A percentile compares a stretch with the other conserved stretches of the same genome.
Conservation (phyloP, 169 alveolate species). For the Babesia ovis region DNA sequence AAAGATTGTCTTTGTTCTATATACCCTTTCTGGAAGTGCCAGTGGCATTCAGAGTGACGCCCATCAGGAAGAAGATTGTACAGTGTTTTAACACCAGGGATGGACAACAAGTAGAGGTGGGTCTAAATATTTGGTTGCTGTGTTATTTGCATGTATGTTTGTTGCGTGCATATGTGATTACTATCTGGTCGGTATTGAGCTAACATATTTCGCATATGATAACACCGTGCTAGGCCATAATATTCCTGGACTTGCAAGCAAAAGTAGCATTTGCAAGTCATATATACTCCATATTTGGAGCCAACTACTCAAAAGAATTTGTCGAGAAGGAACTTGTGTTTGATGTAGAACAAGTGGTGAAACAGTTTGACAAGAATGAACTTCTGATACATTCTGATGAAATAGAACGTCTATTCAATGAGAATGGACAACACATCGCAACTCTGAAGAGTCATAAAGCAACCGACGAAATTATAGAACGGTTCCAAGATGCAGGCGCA, state of each 20-base stretch:
- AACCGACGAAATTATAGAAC: conserved; percentile 68
- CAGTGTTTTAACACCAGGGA: conserved; percentile 47
- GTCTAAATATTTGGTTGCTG: neutral
- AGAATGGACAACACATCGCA: conserved; percentile 18
- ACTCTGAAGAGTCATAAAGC: conserved; percentile 36
- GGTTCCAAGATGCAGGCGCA: conserved; percentile 73
- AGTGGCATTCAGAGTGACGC: conserved; percentile 62
- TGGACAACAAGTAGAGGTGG: conserved; percentile 43
- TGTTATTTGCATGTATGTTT: no score
- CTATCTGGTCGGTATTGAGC: no score
- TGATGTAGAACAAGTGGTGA: conserved; percentile 73
- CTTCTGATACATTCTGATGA: conserved; percentile 38
- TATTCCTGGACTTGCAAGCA: conserved; percentile 58
- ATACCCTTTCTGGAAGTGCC: conserved; percentile 57
- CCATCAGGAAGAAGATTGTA: conserved; percentile 61
- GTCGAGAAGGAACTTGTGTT: conserved; percentile 71
- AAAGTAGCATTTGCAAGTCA: conserved; percentile 72
- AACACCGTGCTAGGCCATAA: conserved; percentile 29
- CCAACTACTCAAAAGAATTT: conserved; percentile 63
- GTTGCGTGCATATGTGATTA: no score
- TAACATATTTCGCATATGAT: neutral
- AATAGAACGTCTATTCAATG: conserved; percentile 14
- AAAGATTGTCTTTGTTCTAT: conserved; percentile 46
- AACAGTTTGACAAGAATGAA: conserved; percentile 55
- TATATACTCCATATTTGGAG: conserved; percentile 72